Base-by-base conservation (phyloP, 2,329 filamentous ascomycete species). In the Zymoseptoria ardabiliae region DNA sequence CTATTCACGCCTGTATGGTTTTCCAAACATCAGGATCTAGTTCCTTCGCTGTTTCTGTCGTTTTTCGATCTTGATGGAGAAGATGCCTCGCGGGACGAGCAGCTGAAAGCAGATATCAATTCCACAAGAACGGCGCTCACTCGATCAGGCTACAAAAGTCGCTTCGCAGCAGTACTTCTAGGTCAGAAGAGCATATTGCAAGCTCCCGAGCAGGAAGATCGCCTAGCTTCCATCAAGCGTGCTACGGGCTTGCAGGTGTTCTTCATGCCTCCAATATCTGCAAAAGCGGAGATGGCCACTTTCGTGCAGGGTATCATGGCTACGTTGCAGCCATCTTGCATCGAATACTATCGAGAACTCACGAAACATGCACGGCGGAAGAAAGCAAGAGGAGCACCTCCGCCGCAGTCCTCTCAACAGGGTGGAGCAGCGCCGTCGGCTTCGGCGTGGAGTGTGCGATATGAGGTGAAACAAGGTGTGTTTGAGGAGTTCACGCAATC, bases 401-500 rank as follows among this genome's bases (percentile, higher is more conserved):
- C 88, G 53, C 91, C 92, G 2, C 90, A 91, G 4, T 93, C 91
- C 6, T 90, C 91, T 4, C 90, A 91, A 1, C 93, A 90, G 0
- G 86, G 82, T 20, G 90, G 90, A 25, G 95, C 90, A 1, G 95
- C 91, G 1, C 89, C 94, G 69, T 89, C 91, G 1, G 79, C 87
- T 9, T 86, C 91, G 50, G 92, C 90, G 3, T 99, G 93, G 94
- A 91, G 91, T 69, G 87, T 95, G 56, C 87, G 93, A 17, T 97
- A 97, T 74, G 93, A 99, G 70, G 91, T 96, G 77, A 99, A 99
- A 72, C 82, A 92, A 19, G 93, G 88, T 6, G 80, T 96, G 0
- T 90, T 97, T 70, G 90, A 92, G 25, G 93, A 97, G 70, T 97
- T 96, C 66, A 85, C 94, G 8, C 90, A 95, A 70, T 94, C 97